Evolutionary conservation across 2,329 filamentous ascomycete genomes (phyloP).

Genomic region (Monosporascus sp.): DNA sequence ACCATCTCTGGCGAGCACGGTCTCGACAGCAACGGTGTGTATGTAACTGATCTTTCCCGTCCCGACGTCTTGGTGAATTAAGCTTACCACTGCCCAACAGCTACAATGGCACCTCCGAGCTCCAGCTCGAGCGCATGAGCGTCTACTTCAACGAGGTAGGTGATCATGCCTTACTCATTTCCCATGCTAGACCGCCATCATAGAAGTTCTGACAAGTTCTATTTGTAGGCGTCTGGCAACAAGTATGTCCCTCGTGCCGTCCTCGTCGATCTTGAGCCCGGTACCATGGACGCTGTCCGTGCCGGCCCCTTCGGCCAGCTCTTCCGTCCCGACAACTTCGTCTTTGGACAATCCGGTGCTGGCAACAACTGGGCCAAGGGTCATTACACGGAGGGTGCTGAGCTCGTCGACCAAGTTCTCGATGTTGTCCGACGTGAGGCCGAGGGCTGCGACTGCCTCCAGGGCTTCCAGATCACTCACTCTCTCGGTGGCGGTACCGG

Average conservation of each 20-base stretch:
- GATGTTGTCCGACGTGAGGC: constrained; percentile 98
- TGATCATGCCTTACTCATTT: constrained; percentile 2
- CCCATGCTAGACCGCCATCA: constrained; percentile 1
- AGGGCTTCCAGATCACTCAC: constrained; percentile 99
- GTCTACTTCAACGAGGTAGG: constrained; percentile 88
- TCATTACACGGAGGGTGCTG: constrained; percentile 99
- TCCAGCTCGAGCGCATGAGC: constrained; percentile 99
- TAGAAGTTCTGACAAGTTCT: constrained; percentile 12
- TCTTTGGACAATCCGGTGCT: constrained; percentile 98
- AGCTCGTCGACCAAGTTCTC: constrained; percentile 96
- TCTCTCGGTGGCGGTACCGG: constrained; percentile 99
- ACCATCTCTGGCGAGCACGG: constrained; percentile 88
- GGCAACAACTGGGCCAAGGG: constrained; percentile 99
- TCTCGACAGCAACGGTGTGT: constrained; percentile 95
- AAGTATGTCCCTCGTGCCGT: constrained; percentile 99
- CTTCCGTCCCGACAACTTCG: constrained; percentile 99
- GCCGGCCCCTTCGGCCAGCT: constrained; percentile 97
- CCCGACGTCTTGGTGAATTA: neutral
- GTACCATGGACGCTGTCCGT: constrained; percentile 99
- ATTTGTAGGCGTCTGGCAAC: constrained; percentile 78
- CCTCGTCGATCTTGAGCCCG: constrained; percentile 98
- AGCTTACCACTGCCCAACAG: constrained; percentile 42
- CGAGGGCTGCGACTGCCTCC: constrained; percentile 98
- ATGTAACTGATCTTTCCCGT: constrained; percentile 39
- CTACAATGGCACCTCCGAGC: constrained; percentile 97